A percentile compares a stretch with the other conserved stretches of the same genome.
phyloP scores from a whole-genome alignment of 176 grass and related monocot genomes.

The Saccharum officinarum region DNA sequence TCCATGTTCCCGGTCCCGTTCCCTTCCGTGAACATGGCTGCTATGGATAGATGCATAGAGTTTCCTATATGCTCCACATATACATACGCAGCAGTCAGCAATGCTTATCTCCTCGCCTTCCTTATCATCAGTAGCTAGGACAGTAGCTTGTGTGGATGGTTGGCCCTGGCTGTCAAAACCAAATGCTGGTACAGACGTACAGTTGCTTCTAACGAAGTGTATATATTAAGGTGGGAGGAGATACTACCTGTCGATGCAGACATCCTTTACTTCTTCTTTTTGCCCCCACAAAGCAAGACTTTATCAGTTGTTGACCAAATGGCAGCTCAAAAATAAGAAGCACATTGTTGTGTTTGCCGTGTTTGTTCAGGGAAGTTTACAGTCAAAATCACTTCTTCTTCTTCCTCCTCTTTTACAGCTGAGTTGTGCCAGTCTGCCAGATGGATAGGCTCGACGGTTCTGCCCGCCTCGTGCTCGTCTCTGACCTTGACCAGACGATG shows the following conservation, averaged over 20 bases:
- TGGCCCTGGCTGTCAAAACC: background rate
- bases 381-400: background rate
- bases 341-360: slow-evolving; percentile 23
- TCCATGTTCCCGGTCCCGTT: no score
- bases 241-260: background rate
- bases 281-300: background rate
- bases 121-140: background rate
- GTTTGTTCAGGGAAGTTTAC: slow-evolving; percentile 22
- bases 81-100: background rate
- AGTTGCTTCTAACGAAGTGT: slow-evolving; percentile 10
- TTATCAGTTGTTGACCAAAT: slow-evolving; percentile 16
- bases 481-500: slow-evolving; percentile 92
- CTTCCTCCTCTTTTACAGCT: slow-evolving; percentile 3
- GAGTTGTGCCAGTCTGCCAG: background rate
- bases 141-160: background rate
- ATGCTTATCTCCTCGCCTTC: background rate
- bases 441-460: slow-evolving; percentile 71
- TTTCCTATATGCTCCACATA: background rate
- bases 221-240: background rate
- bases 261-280: background rate
- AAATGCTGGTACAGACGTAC: background rate
- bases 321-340: background rate
- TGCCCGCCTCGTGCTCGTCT: slow-evolving; percentile 80
- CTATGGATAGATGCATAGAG: background rate
- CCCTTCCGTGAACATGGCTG: no score